Evolutionary conservation across 768 basidiomycete genomes (phyloP), one percentile per base, ranked within the genome.

Genomic region (Kwoniella bestiolae): DNA sequence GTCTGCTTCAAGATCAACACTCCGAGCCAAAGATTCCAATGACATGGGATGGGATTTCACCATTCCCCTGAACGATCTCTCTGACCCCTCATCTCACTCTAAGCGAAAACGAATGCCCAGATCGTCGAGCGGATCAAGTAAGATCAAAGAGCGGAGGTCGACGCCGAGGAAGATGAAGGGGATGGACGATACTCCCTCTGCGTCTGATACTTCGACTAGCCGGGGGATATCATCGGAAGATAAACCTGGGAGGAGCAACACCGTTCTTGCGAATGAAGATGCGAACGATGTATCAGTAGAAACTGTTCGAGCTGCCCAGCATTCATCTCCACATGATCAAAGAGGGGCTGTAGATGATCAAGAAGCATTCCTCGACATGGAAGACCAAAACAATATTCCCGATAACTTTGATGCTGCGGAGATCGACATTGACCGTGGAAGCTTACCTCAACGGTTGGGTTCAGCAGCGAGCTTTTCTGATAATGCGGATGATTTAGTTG

Each of bases 61-160:
- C 1, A 34, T 60, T 21, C 61, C 66, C 9, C 61, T 68, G 26
- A 68, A 63, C 26, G 66, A 68, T 28, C 5, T 63, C 8, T 58
- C 60, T 4, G 35, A 25, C 11, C 32, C 25, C 8, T 57, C 32
- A 7, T 14, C 21, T 3, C n/a, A 29, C 8, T n/a, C 11, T 2
- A 60, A 23, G 26, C 6, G 18, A 9, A 28, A n/a, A 35, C 11
- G 16, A 14, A 31, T 35, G 31, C 23, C 46, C 8, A 12, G 25
- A 28, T 44, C 66, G 35, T 29, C 59, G 11, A 62, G 47, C 35
- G 45, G 49, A 38, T 21, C 55, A 18, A 50, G 44, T 23, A 63
- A 68, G 45, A 46, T 68, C 44, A 25, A 25, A 21, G 31, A 59
- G 32, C 56, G 66, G 28, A 34, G 35, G 16, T 68, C 66, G 21